These are phyloP conservation scores for Penicillium polonicum DNA, from an alignment of 2,329 filamentous ascomycete genomes.

Conservation along the genomic window DNA sequence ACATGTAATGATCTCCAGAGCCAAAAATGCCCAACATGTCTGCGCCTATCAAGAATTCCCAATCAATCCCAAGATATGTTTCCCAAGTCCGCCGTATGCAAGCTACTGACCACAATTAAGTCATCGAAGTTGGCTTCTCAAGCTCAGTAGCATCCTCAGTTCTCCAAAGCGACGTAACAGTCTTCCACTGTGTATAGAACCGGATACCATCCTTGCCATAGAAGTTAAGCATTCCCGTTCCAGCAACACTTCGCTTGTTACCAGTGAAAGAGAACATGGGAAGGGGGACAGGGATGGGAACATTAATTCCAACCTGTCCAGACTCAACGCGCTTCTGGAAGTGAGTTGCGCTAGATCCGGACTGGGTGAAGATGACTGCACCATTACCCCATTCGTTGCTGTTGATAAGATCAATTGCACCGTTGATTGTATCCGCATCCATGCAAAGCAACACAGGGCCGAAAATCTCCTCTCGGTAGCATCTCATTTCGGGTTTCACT, in stretches of 20 bases:
- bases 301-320: slow-evolving; percentile 64
- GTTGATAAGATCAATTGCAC: slow-evolving; percentile 61
- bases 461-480: slow-evolving; percentile 64
- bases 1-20: no score
- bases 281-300: slow-evolving; percentile 59
- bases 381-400: slow-evolving; percentile 64
- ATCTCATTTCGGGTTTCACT: slow-evolving; percentile 61
- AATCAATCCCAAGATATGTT: neutral
- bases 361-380: slow-evolving; percentile 60
- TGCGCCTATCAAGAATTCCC: neutral
- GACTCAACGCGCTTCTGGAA: slow-evolving; percentile 64
- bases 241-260: slow-evolving; percentile 82
- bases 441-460: slow-evolving; percentile 62
- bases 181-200: slow-evolving; percentile 6
- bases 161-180: slow-evolving; percentile 4
- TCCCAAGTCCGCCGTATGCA: neutral
- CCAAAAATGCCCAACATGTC: no score
- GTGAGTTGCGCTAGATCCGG: slow-evolving; percentile 55
- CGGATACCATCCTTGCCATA: slow-evolving; percentile 6
- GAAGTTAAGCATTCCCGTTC: slow-evolving; percentile 63
- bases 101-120: neutral
- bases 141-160: slow-evolving; percentile 4
- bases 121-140: slow-evolving; percentile 2
- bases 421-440: slow-evolving; percentile 56
- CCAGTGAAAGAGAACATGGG: slow-evolving; percentile 62